These are phyloP conservation scores for Podospora pseudopauciseta DNA, from an alignment of 495 filamentous ascomycete species.

Conservation along the genomic window DNA sequence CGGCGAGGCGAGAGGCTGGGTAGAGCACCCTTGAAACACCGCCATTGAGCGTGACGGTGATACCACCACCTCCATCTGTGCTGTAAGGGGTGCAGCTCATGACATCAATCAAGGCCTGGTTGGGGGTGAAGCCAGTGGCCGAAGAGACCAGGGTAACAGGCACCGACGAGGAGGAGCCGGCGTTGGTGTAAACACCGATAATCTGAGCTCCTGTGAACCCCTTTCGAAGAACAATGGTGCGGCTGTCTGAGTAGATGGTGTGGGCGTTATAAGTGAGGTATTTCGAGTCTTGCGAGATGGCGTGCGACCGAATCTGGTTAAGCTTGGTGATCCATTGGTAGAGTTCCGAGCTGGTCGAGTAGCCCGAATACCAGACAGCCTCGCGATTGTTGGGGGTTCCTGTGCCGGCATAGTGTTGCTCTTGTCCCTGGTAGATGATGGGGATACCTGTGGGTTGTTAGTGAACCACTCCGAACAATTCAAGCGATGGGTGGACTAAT, in stretches of 20 bases:
- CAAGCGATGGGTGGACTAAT: no score
- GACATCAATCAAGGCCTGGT: slow-evolving; percentile 46
- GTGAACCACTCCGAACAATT: slow-evolving; percentile 30
- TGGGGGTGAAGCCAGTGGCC: slow-evolving; percentile 39
- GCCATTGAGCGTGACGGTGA: slow-evolving; percentile 44
- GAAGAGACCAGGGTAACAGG: slow-evolving; percentile 45
- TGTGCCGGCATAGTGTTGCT: slow-evolving; percentile 62
- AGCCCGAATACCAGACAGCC: slow-evolving; percentile 67
- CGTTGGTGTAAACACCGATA: slow-evolving; percentile 60
- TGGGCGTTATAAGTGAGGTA: slow-evolving; percentile 55
- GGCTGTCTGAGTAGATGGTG: slow-evolving; percentile 54
- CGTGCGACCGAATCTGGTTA: slow-evolving; percentile 56
- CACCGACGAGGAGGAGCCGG: slow-evolving; percentile 47
- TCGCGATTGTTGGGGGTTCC: slow-evolving; percentile 65
- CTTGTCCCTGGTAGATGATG: slow-evolving; percentile 57
- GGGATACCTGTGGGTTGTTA: slow-evolving; percentile 32
- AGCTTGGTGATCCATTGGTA: slow-evolving; percentile 55
- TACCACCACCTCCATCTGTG: slow-evolving; percentile 41
- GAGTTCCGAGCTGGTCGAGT: slow-evolving; percentile 54
- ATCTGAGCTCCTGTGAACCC: slow-evolving; percentile 52
- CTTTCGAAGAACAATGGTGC: slow-evolving; percentile 63
- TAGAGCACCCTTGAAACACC: slow-evolving; percentile 54
- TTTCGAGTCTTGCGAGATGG: slow-evolving; percentile 41
- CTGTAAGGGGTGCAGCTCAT: slow-evolving; percentile 46
- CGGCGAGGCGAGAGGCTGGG: slow-evolving; percentile 32